Base-by-base conservation (phyloP, 352 stramenopile genomes). In the Phytophthora pistaciae region DNA sequence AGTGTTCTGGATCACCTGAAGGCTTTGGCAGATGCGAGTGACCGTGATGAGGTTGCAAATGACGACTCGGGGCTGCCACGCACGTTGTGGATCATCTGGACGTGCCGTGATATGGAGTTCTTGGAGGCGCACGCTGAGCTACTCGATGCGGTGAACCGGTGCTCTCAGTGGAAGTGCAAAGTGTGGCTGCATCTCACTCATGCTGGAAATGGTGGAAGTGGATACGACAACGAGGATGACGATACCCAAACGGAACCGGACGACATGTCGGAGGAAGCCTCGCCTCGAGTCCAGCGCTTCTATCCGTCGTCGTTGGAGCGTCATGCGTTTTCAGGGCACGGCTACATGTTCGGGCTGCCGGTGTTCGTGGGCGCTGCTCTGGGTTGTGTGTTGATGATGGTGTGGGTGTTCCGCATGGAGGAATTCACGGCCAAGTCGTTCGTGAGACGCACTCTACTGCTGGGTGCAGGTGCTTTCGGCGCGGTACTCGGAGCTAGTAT, bases 1-100 rank as follows among this genome's bases (percentile, higher is more conserved):
- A 91, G 84, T 44, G 53, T 88, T 18, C 38, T 92, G 0, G 83
- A 92, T 73, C 83, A 91, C 46, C 49, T 90, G 3, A 74, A 74
- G 66, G 49, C 83, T 5, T 61, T 79, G n/a, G 78, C 77, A 10
- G 69, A 80, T 13, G 42, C 29, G 25, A 21, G 18, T 42, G 64
- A 66, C 29, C 38, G 36, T 40, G 64, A 75, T 1, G 64, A 77
- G 3, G 18, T 72, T 6, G 49, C 53, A n/a, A 31, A 61, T 7
- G 70, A 74, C 3, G 58, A 72, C 20, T 60, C 16, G 3, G 66
- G 75, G n/a, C 59, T 87, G 8, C 83, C 80, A 6, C 74, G 70
- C 21, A 85, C 70, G 20, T 33, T 90, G 29, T 91, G 80, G 80
- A 36, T 91, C 8, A 33, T 88, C 54, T 91, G 83, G 83, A 83